These are phyloP conservation scores for Boletus vinaceobasis DNA, from an alignment of 768 basidiomycete species.

Conservation along the genomic window DNA sequence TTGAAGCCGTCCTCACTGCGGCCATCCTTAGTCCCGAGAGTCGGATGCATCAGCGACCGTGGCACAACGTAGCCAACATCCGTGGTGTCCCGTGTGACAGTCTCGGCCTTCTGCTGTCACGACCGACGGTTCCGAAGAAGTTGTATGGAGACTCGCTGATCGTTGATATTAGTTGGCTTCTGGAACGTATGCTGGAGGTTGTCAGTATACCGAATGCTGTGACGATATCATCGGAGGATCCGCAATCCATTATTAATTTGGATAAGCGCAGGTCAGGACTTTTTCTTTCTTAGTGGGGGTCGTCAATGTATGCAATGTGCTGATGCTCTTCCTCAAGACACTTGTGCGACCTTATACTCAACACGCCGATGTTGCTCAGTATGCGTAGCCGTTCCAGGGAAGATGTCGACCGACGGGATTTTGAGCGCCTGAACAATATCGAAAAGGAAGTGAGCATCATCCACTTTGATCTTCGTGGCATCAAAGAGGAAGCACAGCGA, in stretches of 20 bases:
- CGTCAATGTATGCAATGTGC: background rate
- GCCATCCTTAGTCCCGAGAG: conserved; percentile 77
- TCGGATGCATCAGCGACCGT: conserved; percentile 72
- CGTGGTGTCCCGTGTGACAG: conserved; percentile 65
- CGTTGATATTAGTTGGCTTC: conserved; percentile 77
- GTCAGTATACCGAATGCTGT: conserved; percentile 71
- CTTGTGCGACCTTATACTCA: conserved; percentile 60
- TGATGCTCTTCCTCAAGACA: conserved; percentile 45
- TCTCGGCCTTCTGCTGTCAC: conserved; percentile 51
- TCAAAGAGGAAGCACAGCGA: conserved; percentile 72
- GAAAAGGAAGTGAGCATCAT: conserved; percentile 62
- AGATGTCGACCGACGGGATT: conserved; percentile 61
- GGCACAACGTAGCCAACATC: conserved; percentile 66
- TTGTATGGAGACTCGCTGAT: conserved; percentile 52
- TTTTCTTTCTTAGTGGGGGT: background rate
- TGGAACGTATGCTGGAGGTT: conserved; percentile 79
- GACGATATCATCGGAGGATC: conserved; percentile 50
- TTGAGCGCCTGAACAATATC: conserved; percentile 73
- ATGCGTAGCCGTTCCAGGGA: conserved; percentile 46
- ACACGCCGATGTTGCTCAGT: conserved; percentile 44
- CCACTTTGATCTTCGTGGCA: conserved; percentile 66
- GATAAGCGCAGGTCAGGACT: conserved; percentile 71
- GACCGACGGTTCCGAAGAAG: conserved; percentile 44
- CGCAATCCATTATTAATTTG: conserved; percentile 66
- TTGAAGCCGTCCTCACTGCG: conserved; percentile 72